These are phyloP conservation scores for Sindora glabra DNA, from an alignment of 306 rosid genomes.

Conservation along the genomic window DNA sequence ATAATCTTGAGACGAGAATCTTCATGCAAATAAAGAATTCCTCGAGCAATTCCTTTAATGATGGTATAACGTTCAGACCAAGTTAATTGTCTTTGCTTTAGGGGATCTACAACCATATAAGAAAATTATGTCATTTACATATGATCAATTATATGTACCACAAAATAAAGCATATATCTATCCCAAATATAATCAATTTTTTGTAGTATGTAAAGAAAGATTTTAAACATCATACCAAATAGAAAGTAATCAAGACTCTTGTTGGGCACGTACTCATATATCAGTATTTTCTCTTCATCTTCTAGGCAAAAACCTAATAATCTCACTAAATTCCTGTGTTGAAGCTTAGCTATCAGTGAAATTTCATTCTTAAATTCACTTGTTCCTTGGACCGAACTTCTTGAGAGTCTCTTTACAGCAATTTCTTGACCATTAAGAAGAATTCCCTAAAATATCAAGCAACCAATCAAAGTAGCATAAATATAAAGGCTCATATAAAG, in stretches of 20 bases:
- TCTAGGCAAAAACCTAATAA: constrained; percentile 54
- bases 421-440: constrained; percentile 45
- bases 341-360: constrained; percentile 57
- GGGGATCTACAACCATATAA: constrained; percentile 7
- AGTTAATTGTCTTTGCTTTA: constrained; percentile 21
- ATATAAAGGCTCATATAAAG: neutral
- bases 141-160: neutral
- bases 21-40: constrained; percentile 61
- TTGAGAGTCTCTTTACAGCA: constrained; percentile 61
- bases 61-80: constrained; percentile 38
- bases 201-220: neutral
- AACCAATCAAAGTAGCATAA: neutral
- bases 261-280: constrained; percentile 64
- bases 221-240: constrained; percentile 33
- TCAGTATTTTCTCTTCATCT: constrained; percentile 46
- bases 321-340: constrained; percentile 62
- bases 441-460: constrained; percentile 32
- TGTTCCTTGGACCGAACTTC: constrained; percentile 45
- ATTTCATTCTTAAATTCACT: constrained; percentile 66
- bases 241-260: constrained; percentile 50
- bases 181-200: too few species aligned
- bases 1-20: constrained; percentile 58
- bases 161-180: too few species aligned
- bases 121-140: too few species aligned
- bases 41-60: constrained; percentile 48